Evolutionary conservation across 2,329 filamentous ascomycete species (phyloP), one percentile per base, ranked within the genome.

Genomic region (Arthrobotrys sphaeroides): DNA sequence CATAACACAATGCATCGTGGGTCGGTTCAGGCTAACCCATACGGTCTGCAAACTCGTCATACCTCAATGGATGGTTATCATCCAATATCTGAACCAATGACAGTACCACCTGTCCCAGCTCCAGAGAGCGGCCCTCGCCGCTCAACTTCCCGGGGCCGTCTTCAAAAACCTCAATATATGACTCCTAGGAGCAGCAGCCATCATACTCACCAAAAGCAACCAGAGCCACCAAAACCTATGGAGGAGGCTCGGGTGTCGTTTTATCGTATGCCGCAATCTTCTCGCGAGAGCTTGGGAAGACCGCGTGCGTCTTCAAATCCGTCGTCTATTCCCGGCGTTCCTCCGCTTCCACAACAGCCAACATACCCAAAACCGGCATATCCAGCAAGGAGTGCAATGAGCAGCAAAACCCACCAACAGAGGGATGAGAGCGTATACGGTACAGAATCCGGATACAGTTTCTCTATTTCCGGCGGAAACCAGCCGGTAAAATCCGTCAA

Each of bases 161-260:
- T 74, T 53, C 70, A 74, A 51, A 74, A 68, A 16, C 70, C 70
- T 5, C 70, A 74, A 18, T 33, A 68, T 62, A 31, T 74, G 13
- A 68, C 62, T 36, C 62, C 62, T n/a, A 43, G 57, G n/a, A 62
- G 16, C 12, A 36, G 20, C 12, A 49, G 3, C 10, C 31, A 55
- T 16, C 43, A 45, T 10, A 33, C n/a, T 6, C 70, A 59, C 22
- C 70, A 60, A 31, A 45, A 33, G n/a, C 61, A 36, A 28, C 22
- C 38, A 2, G 45, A 64, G 12, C 18, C 22, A 12, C 36, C 13
- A 20, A 51, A 18, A 42, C 13, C 60, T 16, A n/a, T 18, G 5
- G 69, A 74, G n/a, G 51, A 68, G 24, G 40, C 67, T n/a, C 67
- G 40, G 59, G 51, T 72, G 38, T 74, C 70, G 9, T 74, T 74